Evolutionary conservation across 192 early-diverging fungal genomes (phyloP), one percentile per base, ranked within the genome.

Genomic region (Cetraspora pellucida): DNA sequence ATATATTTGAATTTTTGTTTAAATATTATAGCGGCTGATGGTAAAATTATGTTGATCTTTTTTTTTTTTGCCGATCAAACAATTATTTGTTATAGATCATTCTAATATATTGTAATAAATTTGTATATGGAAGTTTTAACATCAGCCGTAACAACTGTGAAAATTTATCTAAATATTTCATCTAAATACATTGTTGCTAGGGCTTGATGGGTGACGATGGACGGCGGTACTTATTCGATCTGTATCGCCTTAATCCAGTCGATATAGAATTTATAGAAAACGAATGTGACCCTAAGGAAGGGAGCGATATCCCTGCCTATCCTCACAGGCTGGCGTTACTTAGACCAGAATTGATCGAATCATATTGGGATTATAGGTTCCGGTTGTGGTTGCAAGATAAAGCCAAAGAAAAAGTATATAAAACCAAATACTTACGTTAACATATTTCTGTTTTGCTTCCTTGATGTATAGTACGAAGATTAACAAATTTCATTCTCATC

Each of bases 201-300:
- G 96, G 96, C 14, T 88, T 99, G 58, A 78, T 93, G 23, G 95
- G 96, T 54, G 90, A 89, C n/a, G 97, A 99, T 79, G 91, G 92
- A 11, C 91, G 96, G 83, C 87, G 91, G 46, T 99, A 99, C 81
- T 77, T 99, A 31, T 81, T 99, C 78, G 97, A 99, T 83, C 85
- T 98, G 64, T 96, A 93, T 85, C 91, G 97, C 49, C 80, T 97
- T 58, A 93, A 92, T 17, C 96, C 97, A 23, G 89, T 95, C 55
- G 97, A 99, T 82, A 87, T 95, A 64, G 90, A 90, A 74, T 99
- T 99, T 81, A 83, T 91, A 68, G 95, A 97, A 66, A 37, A 37
- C 3, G 37, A 90, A 75, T 86, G 88, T 59, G 58, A 72, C n/a
- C 86, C 86, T 49, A 89, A 83, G 70, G 83, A 89, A 65, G 83